phyloP scores from a whole-genome alignment of 495 filamentous ascomycete species.

The Penicillium atrosanguineum region DNA sequence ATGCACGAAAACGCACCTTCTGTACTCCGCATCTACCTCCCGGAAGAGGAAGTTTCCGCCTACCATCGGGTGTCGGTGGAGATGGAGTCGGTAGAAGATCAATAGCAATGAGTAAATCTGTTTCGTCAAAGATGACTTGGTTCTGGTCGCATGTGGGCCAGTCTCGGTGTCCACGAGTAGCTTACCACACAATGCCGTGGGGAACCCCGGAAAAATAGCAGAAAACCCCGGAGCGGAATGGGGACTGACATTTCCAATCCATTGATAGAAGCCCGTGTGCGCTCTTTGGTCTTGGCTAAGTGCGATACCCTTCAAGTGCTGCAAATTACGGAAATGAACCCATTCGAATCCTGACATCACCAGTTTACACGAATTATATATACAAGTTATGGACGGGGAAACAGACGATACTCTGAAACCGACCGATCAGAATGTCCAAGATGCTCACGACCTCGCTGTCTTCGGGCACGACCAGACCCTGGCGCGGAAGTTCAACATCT shows the following conservation, averaged over 20 bases:
- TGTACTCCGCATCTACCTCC: slow-evolving; percentile 21
- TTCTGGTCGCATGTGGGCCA: slow-evolving; percentile 13
- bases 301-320: neutral
- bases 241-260: neutral
- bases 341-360: neutral
- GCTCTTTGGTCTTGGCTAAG: neutral
- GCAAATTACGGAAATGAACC: slow-evolving; percentile 15
- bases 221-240: neutral
- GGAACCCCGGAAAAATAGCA: slow-evolving; percentile 15
- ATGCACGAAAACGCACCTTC: slow-evolving; percentile 1
- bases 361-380: neutral
- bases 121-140: slow-evolving; percentile 5
- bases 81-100: neutral
- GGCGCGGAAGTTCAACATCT: slow-evolving; percentile 46
- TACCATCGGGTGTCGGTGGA: slow-evolving; percentile 4
- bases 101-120: neutral
- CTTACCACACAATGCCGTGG: slow-evolving; percentile 17
- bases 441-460: slow-evolving; percentile 49
- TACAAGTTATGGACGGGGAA: slow-evolving; percentile 31
- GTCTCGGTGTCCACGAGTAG: slow-evolving; percentile 9
- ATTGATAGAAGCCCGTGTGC: neutral
- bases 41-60: slow-evolving; percentile 16
- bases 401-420: slow-evolving; percentile 30
- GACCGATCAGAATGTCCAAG: slow-evolving; percentile 36
- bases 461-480: slow-evolving; percentile 51